Evolutionary conservation across 495 filamentous ascomycete genomes (phyloP).

Genomic region (Pyronema omphalodes): DNA sequence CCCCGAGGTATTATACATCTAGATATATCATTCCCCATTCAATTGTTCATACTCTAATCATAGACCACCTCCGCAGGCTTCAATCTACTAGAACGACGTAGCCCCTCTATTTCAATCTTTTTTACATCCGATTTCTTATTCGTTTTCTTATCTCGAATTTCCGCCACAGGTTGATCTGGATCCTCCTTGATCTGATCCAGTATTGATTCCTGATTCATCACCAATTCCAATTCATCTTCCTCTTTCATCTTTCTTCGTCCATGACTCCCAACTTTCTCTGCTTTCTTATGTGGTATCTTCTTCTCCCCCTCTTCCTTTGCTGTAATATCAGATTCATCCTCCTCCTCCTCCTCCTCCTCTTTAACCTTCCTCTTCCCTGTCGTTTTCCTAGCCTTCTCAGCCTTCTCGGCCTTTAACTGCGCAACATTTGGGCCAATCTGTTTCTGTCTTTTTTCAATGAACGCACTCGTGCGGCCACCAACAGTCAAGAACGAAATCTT

Average conservation of each 20-base stretch:
- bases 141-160: background rate
- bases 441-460: conserved; percentile 71
- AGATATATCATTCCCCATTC: too few species aligned
- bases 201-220: background rate
- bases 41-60: too few species aligned
- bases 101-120: background rate
- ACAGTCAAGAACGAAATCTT: conserved; percentile 71
- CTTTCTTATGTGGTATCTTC: conserved; percentile 1
- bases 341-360: conserved; percentile 2
- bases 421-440: conserved; percentile 32
- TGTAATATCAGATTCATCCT: background rate
- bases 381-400: conserved; percentile 28
- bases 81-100: background rate
- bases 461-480: conserved; percentile 71
- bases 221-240: background rate
- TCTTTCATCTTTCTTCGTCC: background rate
- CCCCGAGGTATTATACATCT: too few species aligned
- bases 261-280: background rate
- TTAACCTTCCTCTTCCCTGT: conserved; percentile 24
- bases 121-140: background rate
- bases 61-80: background rate
- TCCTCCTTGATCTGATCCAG: background rate
- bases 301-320: conserved; percentile 2
- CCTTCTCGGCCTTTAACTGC: conserved; percentile 16
- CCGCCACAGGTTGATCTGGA: background rate